Evolutionary conservation across 805 yeast genomes (phyloP).

Genomic region (Candida tibetensis): DNA sequence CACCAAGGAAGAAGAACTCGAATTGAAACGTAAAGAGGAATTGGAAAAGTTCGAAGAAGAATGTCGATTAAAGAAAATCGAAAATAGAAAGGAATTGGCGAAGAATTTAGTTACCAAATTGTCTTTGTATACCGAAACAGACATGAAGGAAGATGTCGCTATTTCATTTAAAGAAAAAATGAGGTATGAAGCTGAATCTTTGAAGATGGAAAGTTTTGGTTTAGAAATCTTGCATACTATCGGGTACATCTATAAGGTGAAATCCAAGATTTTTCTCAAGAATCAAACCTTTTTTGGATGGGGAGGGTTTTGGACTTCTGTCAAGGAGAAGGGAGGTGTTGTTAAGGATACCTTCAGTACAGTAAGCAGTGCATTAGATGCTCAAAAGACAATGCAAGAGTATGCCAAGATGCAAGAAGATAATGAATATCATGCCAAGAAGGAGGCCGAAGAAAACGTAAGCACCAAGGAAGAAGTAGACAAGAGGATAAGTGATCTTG

Average conservation of each 20-base stretch:
- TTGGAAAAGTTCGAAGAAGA: conserved; percentile 74
- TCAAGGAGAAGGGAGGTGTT: conserved; percentile 72
- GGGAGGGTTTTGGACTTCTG: conserved; percentile 66
- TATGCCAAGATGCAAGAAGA: conserved; percentile 64
- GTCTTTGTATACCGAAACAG: conserved; percentile 43
- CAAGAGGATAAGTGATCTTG: conserved; percentile 13
- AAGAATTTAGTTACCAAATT: conserved; percentile 50
- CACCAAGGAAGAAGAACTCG: conserved; percentile 42
- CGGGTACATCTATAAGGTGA: conserved; percentile 65
- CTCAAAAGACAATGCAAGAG: conserved; percentile 75
- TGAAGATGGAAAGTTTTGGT: conserved; percentile 85
- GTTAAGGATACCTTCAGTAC: conserved; percentile 71
- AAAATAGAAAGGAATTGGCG: conserved; percentile 60
- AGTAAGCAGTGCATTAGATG: conserved; percentile 71
- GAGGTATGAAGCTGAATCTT: conserved; percentile 76
- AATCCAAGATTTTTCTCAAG: conserved; percentile 62
- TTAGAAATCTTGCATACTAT: conserved; percentile 73
- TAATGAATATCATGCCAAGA: conserved; percentile 41
- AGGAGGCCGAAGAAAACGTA: conserved; percentile 28
- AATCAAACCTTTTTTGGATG: conserved; percentile 61
- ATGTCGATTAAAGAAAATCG: conserved; percentile 61
- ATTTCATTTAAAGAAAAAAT: conserved; percentile 59
- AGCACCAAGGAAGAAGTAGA: conserved; percentile 13
- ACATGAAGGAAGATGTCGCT: conserved; percentile 43
- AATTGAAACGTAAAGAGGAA: conserved; percentile 46